phyloP scores from a whole-genome alignment of 495 filamentous ascomycete genomes.

The Xylaria cubensis region DNA sequence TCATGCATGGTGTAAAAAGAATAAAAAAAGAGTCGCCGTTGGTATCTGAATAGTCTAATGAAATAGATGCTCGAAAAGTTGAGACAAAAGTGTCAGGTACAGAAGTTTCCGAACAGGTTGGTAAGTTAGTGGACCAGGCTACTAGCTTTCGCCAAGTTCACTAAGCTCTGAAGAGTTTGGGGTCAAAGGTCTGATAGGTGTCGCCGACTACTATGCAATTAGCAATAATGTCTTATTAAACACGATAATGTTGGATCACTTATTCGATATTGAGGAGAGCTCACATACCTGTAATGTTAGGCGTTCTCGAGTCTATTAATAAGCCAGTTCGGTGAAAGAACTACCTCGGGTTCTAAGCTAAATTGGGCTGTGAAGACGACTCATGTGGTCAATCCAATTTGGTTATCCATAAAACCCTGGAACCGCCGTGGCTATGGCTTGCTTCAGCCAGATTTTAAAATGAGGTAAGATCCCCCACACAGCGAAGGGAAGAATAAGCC shows the following conservation, averaged over 20 bases:
- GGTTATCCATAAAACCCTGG: neutral
- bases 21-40: no score
- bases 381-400: neutral
- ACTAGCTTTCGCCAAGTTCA: neutral
- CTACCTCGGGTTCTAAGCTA: neutral
- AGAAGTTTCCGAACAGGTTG: neutral
- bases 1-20: no score
- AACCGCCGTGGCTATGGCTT: neutral
- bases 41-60: neutral
- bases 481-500: constrained; percentile 5
- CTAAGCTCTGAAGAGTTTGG: neutral
- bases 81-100: neutral
- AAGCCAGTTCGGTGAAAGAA: constrained; percentile 12
- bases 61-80: neutral
- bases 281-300: neutral
- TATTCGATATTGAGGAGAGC: neutral
- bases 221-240: neutral
- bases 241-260: no score
- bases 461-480: constrained; percentile 20
- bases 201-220: neutral
- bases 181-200: neutral
- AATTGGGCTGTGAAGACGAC: constrained; percentile 1
- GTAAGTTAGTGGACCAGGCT: neutral
- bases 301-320: neutral
- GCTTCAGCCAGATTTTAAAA: constrained; percentile 16